Evolutionary conservation across 1,284 basidiomycete species (phyloP), one percentile per base, ranked within the genome.

Genomic region (Anthracocystis setariae): DNA sequence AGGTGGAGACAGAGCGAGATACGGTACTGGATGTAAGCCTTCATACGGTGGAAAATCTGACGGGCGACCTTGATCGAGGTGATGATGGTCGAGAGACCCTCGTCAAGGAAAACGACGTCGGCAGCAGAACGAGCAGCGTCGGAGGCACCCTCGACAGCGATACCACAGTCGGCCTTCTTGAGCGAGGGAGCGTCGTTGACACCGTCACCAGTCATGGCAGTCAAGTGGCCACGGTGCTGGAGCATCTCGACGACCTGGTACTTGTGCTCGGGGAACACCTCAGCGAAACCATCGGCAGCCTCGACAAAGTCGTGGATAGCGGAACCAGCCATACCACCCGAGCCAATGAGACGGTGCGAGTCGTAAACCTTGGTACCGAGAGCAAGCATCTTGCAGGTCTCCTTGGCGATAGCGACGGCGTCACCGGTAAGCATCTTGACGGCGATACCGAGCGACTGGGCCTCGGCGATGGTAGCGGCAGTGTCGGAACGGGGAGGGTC

Each of bases 361-460:
- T 87, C 87, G 82, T 87, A 87, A 29, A 88, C 86, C 77, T 87
- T 86, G 68, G 86, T 87, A 20, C 84, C 84, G 42, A 86, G 80
- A 18, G 83, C 83, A 62, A 86, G 84, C 78, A 85, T 85, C 66
- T 86, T 86, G 80, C 86, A 87, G 32, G 86, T 87, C 77, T 87
- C 87, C 77, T 86, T 87, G 40, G 86, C 87, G 60, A 88, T 88
- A 40, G 86, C 86, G 63, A 87, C 86, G 62, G 86, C 87, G 77
- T 88, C 87, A 71, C 87, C 87, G 40, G 87, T 88, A 53, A 88
- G 84, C 87, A 87, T 88, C 84, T 88, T 87, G 65, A 88, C 85
- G 46, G 83, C 78, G 58, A 88, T 85, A 66, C 87, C 87, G 39
- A 88, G 84, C 13, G 85, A 83, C 65, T 84, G 82, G 23, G 87